Conservation (phyloP, 345 rosid species). For the Punica granatum region DNA sequence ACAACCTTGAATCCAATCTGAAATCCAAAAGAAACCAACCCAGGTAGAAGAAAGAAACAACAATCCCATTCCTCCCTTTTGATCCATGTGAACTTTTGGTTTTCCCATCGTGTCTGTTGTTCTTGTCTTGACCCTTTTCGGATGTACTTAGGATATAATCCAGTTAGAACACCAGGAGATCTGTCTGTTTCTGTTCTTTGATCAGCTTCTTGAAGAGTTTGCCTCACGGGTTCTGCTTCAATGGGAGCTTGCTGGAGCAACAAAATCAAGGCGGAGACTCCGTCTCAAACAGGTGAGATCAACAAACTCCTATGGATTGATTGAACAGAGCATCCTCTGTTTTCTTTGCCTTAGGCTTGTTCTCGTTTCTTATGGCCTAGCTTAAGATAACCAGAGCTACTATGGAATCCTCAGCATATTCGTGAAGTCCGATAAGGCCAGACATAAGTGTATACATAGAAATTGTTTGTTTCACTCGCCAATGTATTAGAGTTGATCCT, state of each 20-base stretch:
- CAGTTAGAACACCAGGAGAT: not conserved
- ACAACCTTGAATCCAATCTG: not conserved
- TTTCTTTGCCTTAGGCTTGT: too few relatives aligned
- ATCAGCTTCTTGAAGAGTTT: too few relatives aligned
- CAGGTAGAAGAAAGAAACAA: not conserved
- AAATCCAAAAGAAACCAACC: not conserved
- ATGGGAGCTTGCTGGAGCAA: constrained; percentile 17
- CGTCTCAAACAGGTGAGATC: constrained; percentile 6
- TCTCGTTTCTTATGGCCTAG: not conserved
- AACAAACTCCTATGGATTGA: not conserved
- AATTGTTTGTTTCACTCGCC: too few relatives aligned
- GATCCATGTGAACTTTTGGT: not conserved
- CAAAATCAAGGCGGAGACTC: constrained; percentile 14
- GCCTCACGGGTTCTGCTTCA: not conserved
- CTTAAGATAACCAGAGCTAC: not conserved
- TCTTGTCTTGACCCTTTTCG: not conserved
- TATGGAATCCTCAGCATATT: too few relatives aligned
- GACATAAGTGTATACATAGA: not conserved
- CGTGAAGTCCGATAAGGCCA: not conserved
- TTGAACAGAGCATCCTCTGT: too few relatives aligned
- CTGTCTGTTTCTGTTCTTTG: not conserved
- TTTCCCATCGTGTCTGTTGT: not conserved
- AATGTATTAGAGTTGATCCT: too few relatives aligned
- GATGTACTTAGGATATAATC: not conserved
- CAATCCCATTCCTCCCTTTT: not conserved